phyloP scores from a whole-genome alignment of 208 protist species.

The Naegleria lovaniensis region DNA sequence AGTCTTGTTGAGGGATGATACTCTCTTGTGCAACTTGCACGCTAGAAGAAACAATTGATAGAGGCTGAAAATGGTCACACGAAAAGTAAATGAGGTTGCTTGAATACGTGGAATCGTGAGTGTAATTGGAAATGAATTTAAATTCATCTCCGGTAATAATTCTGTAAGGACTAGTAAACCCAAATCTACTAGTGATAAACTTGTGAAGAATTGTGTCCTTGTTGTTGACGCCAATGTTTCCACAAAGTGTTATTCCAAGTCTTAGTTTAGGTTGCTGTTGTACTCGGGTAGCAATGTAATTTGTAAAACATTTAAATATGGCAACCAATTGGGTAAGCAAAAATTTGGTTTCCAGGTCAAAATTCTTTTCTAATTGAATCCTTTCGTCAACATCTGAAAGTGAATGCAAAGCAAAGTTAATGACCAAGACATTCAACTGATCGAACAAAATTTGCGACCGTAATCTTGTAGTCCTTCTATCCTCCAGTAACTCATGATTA shows the following conservation, averaged over 20 bases:
- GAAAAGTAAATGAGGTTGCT: neutral
- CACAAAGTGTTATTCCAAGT: neutral
- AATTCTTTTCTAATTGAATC: neutral
- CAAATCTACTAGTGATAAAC: neutral
- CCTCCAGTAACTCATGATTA: neutral
- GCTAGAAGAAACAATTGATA: neutral
- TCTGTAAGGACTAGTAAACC: neutral
- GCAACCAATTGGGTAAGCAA: neutral
- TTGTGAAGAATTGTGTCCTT: neutral
- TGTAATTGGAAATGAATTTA: neutral
- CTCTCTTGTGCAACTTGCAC: neutral
- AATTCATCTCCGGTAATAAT: neutral
- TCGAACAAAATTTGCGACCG: neutral
- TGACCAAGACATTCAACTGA: neutral
- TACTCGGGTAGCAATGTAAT: neutral
- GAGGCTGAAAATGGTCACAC: neutral
- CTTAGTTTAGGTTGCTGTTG: neutral
- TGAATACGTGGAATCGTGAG: neutral
- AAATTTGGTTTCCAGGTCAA: neutral
- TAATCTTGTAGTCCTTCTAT: neutral
- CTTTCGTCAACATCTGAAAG: neutral
- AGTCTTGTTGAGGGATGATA: neutral
- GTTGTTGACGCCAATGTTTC: neutral
- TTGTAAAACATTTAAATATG: neutral
- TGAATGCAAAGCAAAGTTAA: neutral